Evolutionary conservation across 2,329 filamentous ascomycete genomes (phyloP).

Genomic region (Neurospora crassa): DNA sequence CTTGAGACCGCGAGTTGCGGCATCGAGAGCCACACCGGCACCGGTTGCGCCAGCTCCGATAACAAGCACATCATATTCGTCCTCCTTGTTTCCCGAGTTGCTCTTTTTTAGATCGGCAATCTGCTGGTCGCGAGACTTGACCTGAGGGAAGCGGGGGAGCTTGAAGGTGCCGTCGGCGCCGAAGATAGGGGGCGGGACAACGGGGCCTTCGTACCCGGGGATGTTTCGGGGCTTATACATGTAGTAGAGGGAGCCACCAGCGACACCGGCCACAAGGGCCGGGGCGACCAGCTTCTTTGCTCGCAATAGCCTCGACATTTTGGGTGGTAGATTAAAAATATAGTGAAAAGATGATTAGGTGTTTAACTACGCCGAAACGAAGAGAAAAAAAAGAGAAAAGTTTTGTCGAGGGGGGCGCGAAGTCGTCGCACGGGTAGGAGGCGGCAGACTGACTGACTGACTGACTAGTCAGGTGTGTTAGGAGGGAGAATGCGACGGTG

Average conservation of each 20-base stretch:
- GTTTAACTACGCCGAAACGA: background rate
- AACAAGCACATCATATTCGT: constrained; percentile 66
- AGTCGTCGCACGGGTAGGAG: background rate
- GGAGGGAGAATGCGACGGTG: background rate
- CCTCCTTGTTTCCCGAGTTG: constrained; percentile 23
- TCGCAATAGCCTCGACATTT: constrained; percentile 21
- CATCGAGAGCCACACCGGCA: constrained; percentile 71
- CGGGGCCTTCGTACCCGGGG: constrained; percentile 57
- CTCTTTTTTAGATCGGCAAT: constrained; percentile 48
- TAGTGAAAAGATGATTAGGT: background rate
- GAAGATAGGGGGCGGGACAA: constrained; percentile 61
- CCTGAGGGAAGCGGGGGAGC: constrained; percentile 55
- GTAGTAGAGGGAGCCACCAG: constrained; percentile 38
- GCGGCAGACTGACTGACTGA: background rate
- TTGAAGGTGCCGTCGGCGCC: constrained; percentile 58
- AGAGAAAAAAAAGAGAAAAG: background rate
- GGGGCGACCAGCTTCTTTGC: constrained; percentile 34
- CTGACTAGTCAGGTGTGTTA: background rate
- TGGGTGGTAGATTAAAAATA: background rate
- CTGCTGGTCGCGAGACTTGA: constrained; percentile 55
- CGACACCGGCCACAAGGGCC: constrained; percentile 30
- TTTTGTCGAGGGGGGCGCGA: background rate
- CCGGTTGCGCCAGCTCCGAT: constrained; percentile 75
- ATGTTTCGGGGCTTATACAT: constrained; percentile 62
- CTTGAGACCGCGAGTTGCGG: constrained; percentile 67